Conservation (phyloP, 2,329 filamentous ascomycete species). For the Paecilomyces niveus region DNA sequence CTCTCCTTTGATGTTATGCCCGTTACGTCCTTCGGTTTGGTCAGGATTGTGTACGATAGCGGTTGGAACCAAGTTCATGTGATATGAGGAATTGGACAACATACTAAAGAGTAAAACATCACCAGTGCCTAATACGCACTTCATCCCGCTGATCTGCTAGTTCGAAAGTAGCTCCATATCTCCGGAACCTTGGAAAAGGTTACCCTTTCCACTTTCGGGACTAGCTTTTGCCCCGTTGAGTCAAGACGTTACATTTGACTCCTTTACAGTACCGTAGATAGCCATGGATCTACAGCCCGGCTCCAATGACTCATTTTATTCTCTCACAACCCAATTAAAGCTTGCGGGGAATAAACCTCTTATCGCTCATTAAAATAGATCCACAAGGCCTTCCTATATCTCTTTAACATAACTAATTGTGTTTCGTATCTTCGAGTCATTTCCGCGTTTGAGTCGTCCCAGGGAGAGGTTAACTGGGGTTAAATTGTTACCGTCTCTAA, state of each 20-base stretch:
- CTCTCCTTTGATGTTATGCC: background rate
- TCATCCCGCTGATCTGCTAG: too few relatives aligned
- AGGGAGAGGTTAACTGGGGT: too few relatives aligned
- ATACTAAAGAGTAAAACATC: background rate
- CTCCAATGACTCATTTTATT: background rate
- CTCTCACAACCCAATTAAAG: background rate
- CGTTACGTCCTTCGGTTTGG: background rate
- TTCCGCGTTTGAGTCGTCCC: too few relatives aligned
- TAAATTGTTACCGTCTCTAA: too few relatives aligned
- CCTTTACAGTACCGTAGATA: background rate
- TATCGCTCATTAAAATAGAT: background rate
- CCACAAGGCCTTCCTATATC: background rate
- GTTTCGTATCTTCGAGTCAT: too few relatives aligned
- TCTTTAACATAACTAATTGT: too few relatives aligned
- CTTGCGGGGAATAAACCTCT: background rate
- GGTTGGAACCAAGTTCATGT: background rate
- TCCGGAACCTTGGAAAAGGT: too few relatives aligned
- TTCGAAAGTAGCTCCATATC: too few relatives aligned
- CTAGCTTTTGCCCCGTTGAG: too few relatives aligned
- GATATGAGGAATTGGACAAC: background rate
- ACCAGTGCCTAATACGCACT: background rate
- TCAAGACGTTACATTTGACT: too few relatives aligned
- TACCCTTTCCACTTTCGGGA: too few relatives aligned
- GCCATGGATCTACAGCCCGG: background rate
- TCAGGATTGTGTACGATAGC: background rate